These are phyloP conservation scores for Aegilops bicornis DNA, from an alignment of 176 grass and related monocot species.

Conservation along the genomic window DNA sequence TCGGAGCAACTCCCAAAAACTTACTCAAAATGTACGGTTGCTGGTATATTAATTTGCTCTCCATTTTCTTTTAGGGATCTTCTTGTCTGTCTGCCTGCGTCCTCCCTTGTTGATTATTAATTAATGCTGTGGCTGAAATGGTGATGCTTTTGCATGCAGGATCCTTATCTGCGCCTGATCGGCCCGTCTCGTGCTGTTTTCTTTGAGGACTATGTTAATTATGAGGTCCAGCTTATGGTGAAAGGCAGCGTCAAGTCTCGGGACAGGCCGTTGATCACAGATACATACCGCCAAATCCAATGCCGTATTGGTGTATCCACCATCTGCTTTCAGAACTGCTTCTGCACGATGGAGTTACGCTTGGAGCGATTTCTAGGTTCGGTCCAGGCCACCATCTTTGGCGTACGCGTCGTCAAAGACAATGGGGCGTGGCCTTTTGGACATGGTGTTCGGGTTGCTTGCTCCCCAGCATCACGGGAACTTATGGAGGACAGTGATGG, in stretches of 20 bases:
- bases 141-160: not conserved
- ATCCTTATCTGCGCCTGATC: not conserved
- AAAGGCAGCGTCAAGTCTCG: not conserved
- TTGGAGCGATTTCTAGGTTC: too few species aligned
- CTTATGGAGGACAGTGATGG: not conserved
- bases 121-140: too few species aligned
- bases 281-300: not conserved
- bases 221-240: not conserved
- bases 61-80: not conserved
- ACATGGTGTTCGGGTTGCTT: too few species aligned
- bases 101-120: too few species aligned
- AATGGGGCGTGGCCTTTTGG: too few species aligned
- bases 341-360: not conserved
- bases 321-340: not conserved
- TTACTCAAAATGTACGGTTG: not conserved
- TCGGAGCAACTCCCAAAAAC: not conserved
- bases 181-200: not conserved
- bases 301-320: not conserved
- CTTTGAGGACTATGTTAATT: not conserved
- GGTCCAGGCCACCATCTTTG: not conserved
- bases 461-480: too few species aligned
- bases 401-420: not conserved
- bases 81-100: too few species aligned
- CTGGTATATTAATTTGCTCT: not conserved
- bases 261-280: not conserved